A percentile compares a stretch with the other conserved stretches of the same genome.
Conservation (phyloP, 441 rosid genomes). For the Hypseocharis bilobata region DNA sequence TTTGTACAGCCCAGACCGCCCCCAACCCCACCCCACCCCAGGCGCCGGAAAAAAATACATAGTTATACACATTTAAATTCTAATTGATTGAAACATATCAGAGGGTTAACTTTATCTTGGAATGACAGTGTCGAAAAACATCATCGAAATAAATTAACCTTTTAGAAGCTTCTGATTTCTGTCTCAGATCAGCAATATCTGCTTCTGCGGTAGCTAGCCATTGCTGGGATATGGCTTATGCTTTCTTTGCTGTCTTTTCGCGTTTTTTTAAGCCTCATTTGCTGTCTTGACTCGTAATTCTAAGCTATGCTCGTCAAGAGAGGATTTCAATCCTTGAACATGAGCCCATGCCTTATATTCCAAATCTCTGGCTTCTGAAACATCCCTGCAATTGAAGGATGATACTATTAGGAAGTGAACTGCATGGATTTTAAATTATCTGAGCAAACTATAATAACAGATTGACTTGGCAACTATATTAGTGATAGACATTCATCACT, state of each 20-base stretch:
- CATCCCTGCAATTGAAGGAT: constrained; percentile 45
- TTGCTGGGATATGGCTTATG: constrained; percentile 90
- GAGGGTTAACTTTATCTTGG: not conserved
- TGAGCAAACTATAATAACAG: not conserved
- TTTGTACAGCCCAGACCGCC: no score
- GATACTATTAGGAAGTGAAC: constrained; percentile 8
- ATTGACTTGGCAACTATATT: no score
- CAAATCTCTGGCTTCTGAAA: constrained; percentile 58
- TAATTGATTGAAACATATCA: constrained; percentile 1
- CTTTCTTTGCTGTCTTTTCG: constrained; percentile 94
- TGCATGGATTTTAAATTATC: not conserved
- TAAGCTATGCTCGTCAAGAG: constrained; percentile 76
- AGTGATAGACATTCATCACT: no score
- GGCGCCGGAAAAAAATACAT: no score
- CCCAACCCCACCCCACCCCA: no score
- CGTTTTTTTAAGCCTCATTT: no score
- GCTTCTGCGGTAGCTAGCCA: constrained; percentile 94
- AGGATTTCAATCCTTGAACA: constrained; percentile 66
- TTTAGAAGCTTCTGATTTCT: constrained; percentile 68
- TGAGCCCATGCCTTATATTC: constrained; percentile 80
- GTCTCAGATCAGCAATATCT: constrained; percentile 86
- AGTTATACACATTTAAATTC: not conserved
- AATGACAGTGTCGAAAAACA: not conserved
- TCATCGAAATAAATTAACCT: constrained; percentile 39
- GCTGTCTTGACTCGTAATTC: constrained; percentile 89